phyloP scores from a whole-genome alignment of 2,329 filamentous ascomycete species.

The Scleromitrula shiraiana region DNA sequence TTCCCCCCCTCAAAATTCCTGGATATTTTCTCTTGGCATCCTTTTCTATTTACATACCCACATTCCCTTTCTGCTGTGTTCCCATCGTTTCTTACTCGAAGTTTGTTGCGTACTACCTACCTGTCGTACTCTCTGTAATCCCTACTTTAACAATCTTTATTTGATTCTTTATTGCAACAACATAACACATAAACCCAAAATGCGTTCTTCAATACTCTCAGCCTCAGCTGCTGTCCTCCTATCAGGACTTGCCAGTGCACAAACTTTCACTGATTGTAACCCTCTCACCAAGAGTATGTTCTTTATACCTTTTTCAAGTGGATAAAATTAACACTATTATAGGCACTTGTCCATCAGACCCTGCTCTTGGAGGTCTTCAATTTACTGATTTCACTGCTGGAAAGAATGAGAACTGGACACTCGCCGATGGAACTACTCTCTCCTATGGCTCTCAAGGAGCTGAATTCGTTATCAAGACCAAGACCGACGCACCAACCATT shows the following conservation, averaged over 20 bases:
- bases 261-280: slow-evolving; percentile 12
- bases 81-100: slow-evolving; percentile 3
- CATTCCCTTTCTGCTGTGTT: neutral
- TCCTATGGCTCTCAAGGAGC: slow-evolving; percentile 35
- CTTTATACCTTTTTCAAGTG: neutral
- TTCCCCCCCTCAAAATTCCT: neutral
- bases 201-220: slow-evolving; percentile 20
- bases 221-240: slow-evolving; percentile 11
- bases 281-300: slow-evolving; percentile 9
- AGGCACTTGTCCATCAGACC: slow-evolving; percentile 35
- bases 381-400: slow-evolving; percentile 38
- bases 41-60: slow-evolving; percentile 2
- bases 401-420: slow-evolving; percentile 44
- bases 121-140: neutral
- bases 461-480: slow-evolving; percentile 40
- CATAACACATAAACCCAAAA: slow-evolving; percentile 10
- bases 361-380: slow-evolving; percentile 34
- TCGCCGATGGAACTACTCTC: slow-evolving; percentile 40
- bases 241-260: slow-evolving; percentile 8
- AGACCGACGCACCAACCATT: slow-evolving; percentile 40
- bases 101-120: neutral
- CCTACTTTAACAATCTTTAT: neutral
- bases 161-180: neutral
- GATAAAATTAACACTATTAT: slow-evolving; percentile 15
- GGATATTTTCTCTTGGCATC: slow-evolving; percentile 2